Evolutionary conservation across 345 rosid genomes (phyloP).

Genomic region (Brassica cretica): DNA sequence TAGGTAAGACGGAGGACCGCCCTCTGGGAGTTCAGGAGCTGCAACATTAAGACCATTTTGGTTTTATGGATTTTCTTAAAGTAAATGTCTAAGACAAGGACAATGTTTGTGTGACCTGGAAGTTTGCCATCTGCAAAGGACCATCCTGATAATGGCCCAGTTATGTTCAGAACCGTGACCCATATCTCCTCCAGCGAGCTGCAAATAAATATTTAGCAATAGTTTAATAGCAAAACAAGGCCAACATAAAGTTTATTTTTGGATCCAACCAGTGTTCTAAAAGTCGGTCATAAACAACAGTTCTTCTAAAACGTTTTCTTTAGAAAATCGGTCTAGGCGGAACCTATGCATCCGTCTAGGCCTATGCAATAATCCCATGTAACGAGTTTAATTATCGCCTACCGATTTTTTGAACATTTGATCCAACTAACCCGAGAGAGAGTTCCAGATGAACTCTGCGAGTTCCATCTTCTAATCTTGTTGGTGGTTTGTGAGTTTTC

Average conservation of each 20-base stretch:
- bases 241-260: not conserved
- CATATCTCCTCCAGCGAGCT: constrained; percentile 91
- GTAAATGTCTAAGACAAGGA: not conserved
- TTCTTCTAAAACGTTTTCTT: too few relatives aligned
- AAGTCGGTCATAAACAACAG: too few relatives aligned
- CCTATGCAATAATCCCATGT: too few relatives aligned
- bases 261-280: not conserved
- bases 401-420: not conserved
- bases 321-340: too few relatives aligned
- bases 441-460: constrained; percentile 87
- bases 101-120: constrained; percentile 51
- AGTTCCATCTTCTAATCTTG: constrained; percentile 43
- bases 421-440: constrained; percentile 75
- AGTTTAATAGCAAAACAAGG: not conserved
- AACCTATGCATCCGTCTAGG: too few relatives aligned
- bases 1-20: constrained; percentile 88
- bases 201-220: constrained; percentile 28
- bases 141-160: constrained; percentile 92
- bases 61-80: not conserved
- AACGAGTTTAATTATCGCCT: not conserved
- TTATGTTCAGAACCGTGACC: constrained; percentile 89
- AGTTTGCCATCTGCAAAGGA: constrained; percentile 75
- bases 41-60: constrained; percentile 19
- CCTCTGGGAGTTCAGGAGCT: constrained; percentile 63
- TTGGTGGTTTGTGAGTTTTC: constrained; percentile 48